Conservation (phyloP, 1,284 basidiomycete species). For the Tilletia setariae region DNA sequence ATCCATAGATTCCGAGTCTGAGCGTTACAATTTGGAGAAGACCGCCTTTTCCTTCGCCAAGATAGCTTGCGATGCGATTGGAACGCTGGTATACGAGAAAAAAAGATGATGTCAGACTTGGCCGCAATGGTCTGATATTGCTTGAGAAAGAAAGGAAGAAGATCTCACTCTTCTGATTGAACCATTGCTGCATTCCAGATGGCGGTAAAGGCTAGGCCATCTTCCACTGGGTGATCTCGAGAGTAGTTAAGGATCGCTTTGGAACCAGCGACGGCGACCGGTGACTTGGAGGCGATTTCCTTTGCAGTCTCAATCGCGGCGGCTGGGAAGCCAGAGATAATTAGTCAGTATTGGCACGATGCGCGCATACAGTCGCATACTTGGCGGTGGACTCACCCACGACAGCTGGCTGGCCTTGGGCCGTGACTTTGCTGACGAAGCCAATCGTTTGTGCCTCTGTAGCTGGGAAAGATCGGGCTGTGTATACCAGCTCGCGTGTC, state of each 20-base stretch:
- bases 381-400: constrained; percentile 31
- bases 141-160: not conserved
- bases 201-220: constrained; percentile 75
- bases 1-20: too few species aligned
- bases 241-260: constrained; percentile 73
- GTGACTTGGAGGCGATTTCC: constrained; percentile 72
- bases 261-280: constrained; percentile 75
- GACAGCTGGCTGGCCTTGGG: constrained; percentile 64
- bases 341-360: not conserved
- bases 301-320: constrained; percentile 68
- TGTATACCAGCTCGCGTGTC: constrained; percentile 75
- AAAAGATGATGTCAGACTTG: not conserved
- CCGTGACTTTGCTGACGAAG: constrained; percentile 71
- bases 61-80: constrained; percentile 56
- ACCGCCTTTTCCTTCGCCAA: constrained; percentile 55
- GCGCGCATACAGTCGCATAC: not conserved
- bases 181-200: constrained; percentile 72
- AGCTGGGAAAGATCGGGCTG: constrained; percentile 69
- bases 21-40: constrained; percentile 46
- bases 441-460: constrained; percentile 71
- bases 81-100: constrained; percentile 29
- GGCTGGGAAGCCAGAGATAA: constrained; percentile 32
- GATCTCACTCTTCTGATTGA: constrained; percentile 63
- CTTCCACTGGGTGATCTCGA: constrained; percentile 71
- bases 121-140: not conserved